A percentile compares a stretch with the other conserved stretches of the same genome.
Conservation (phyloP, 116 monocot genomes). For the Phalaenopsis hybrid region DNA sequence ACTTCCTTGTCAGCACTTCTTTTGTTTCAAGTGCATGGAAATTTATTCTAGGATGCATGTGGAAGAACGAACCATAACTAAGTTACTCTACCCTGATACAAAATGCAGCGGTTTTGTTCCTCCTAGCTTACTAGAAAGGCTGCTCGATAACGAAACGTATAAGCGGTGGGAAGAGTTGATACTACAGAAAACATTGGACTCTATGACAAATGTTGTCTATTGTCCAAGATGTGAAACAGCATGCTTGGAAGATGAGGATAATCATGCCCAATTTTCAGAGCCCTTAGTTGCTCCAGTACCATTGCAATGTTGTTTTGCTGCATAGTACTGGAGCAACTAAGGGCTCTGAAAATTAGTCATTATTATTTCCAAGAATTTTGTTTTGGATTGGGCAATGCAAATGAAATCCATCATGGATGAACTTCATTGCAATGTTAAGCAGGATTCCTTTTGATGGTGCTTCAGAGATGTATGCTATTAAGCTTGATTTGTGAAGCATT, state of each 20-base stretch:
- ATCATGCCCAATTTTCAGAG: constrained; percentile 85
- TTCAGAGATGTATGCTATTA: too few relatives aligned
- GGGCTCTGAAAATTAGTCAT: too few relatives aligned
- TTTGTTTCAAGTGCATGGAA: constrained; percentile 87
- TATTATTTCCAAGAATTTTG: too few relatives aligned
- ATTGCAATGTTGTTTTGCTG: too few relatives aligned
- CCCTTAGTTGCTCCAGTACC: too few relatives aligned
- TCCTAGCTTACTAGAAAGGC: constrained; percentile 55
- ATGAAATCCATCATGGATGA: too few relatives aligned
- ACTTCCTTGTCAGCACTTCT: constrained; percentile 84
- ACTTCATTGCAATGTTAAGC: too few relatives aligned
- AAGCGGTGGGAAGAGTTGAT: constrained; percentile 75
- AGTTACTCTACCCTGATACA: constrained; percentile 68
- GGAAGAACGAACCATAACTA: constrained; percentile 79
- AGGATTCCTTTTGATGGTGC: too few relatives aligned
- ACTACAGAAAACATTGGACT: constrained; percentile 67
- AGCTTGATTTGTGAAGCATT: too few relatives aligned
- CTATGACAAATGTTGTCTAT: constrained; percentile 85
- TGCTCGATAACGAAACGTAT: constrained; percentile 58
- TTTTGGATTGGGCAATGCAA: too few relatives aligned
- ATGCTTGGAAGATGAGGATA: constrained; percentile 84
- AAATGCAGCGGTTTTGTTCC: constrained; percentile 69
- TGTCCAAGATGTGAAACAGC: constrained; percentile 95
- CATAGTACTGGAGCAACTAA: too few relatives aligned
- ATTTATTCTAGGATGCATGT: constrained; percentile 82